A percentile compares a stretch with the other conserved stretches of the same genome.
These are phyloP conservation scores for Eimeria tenella DNA, from an alignment of 169 alveolate species.

Conservation along the genomic window DNA sequence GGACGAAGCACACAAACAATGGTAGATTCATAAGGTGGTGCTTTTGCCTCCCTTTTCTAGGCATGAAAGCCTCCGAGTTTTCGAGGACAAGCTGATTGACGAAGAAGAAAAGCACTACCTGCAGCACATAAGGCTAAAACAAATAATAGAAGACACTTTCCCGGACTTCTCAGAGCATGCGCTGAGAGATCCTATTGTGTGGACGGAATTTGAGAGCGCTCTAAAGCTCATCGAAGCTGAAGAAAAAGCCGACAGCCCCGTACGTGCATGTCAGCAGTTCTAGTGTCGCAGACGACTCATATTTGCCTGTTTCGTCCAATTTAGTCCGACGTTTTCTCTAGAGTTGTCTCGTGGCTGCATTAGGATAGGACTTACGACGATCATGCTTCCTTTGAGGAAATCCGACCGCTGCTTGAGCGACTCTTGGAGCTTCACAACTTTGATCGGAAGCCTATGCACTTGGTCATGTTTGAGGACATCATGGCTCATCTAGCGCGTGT, in stretches of 20 bases:
- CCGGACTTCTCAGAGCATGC: slow-evolving; percentile 85
- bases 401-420: slow-evolving; percentile 89
- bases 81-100: slow-evolving; percentile 93
- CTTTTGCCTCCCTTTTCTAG: slow-evolving; percentile 78
- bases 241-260: slow-evolving; percentile 61
- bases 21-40: too few relatives aligned
- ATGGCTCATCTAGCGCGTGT: slow-evolving; percentile 95
- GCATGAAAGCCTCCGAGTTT: slow-evolving; percentile 95
- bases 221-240: slow-evolving; percentile 48
- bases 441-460: slow-evolving; percentile 93
- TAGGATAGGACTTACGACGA: slow-evolving; percentile 94
- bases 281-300: neutral
- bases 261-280: neutral
- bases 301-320: neutral
- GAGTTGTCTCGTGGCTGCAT: neutral
- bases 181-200: slow-evolving; percentile 81
- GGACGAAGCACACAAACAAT: neutral
- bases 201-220: slow-evolving; percentile 85
- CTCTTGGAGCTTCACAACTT: slow-evolving; percentile 92
- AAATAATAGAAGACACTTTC: slow-evolving; percentile 87
- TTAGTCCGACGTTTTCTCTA: neutral
- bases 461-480: slow-evolving; percentile 97
- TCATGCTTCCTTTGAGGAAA: slow-evolving; percentile 89
- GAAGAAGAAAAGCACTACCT: slow-evolving; percentile 91
- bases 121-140: slow-evolving; percentile 85